phyloP scores from a whole-genome alignment of 2,329 filamentous ascomycete species.

The Myriosclerotinia scirpicola region DNA sequence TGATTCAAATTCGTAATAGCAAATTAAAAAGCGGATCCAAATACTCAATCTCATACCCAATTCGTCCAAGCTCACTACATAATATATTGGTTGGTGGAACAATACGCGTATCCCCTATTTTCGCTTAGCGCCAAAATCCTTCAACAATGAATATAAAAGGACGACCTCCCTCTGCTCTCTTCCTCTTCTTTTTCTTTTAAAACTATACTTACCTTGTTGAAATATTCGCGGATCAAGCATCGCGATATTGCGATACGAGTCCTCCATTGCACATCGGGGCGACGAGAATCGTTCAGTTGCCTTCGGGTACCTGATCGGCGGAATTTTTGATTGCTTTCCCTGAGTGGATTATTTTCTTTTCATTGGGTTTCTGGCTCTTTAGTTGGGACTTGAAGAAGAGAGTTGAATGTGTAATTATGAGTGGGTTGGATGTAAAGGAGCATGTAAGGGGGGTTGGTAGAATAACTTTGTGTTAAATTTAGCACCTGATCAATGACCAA shows the following conservation, averaged over 20 bases:
- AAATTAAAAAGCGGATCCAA: background rate
- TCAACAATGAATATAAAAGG: background rate
- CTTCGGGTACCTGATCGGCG: constrained; percentile 41
- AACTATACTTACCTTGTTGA: constrained; percentile 45
- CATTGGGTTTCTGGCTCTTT: constrained; percentile 41
- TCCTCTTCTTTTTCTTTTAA: constrained; percentile 27
- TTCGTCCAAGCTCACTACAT: background rate
- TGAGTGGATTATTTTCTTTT: constrained; percentile 38
- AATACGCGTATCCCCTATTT: background rate
- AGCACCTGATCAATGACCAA: no score
- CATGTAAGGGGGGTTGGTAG: background rate
- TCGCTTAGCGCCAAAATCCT: background rate
- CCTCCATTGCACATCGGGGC: constrained; percentile 60
- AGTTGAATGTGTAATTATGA: background rate
- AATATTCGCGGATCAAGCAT: constrained; percentile 38
- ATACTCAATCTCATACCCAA: background rate
- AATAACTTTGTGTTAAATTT: background rate
- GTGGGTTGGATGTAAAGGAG: background rate
- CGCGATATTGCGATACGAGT: constrained; percentile 41
- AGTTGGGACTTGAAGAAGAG: constrained; percentile 43
- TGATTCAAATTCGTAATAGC: constrained; percentile 12
- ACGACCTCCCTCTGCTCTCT: constrained; percentile 11
- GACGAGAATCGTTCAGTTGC: constrained; percentile 44
- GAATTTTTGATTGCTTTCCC: constrained; percentile 42
- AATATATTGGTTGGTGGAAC: background rate